Percentiles rank a stretch among this genome's conserved stretches.
Conservation (phyloP, 805 yeast genomes). For the Sugiyamaella marilandica region DNA sequence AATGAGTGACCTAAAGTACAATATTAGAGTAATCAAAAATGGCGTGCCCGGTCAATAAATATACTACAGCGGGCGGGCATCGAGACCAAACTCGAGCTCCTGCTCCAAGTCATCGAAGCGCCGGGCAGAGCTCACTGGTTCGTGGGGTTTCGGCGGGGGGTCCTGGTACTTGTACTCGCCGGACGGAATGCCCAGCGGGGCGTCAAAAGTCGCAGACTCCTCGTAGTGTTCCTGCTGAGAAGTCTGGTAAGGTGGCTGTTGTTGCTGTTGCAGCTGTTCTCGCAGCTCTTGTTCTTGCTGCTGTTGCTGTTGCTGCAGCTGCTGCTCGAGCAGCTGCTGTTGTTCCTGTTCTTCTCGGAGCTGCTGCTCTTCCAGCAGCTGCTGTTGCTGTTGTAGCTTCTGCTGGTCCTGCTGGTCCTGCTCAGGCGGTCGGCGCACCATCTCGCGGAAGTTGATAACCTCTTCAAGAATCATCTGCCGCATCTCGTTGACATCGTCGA, state of each 20-base stretch:
- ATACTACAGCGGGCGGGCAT: slow-evolving; percentile 35
- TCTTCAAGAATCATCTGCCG: slow-evolving; percentile 74
- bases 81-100: slow-evolving; percentile 65
- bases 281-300: slow-evolving; percentile 27
- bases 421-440: slow-evolving; percentile 71
- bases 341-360: slow-evolving; percentile 30
- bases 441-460: slow-evolving; percentile 69
- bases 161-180: slow-evolving; percentile 41
- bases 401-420: slow-evolving; percentile 25
- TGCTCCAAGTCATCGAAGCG: slow-evolving; percentile 48
- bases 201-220: not conserved
- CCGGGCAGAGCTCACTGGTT: slow-evolving; percentile 33
- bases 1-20: too few relatives aligned
- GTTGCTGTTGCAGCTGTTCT: slow-evolving; percentile 17
- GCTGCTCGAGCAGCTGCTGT: slow-evolving; percentile 30
- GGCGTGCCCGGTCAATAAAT: too few relatives aligned
- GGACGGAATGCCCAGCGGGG: slow-evolving; percentile 45
- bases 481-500: slow-evolving; percentile 73
- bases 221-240: slow-evolving; percentile 10
- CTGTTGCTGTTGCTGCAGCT: slow-evolving; percentile 27
- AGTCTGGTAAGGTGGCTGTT: slow-evolving; percentile 6
- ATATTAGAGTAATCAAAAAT: too few relatives aligned
- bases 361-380: slow-evolving; percentile 24
- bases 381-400: slow-evolving; percentile 29
- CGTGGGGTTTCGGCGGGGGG: slow-evolving; percentile 61